Evolutionary conservation across 202 grass and related monocot species (phyloP).

Genomic region (Cymbopogon flexuosus): DNA sequence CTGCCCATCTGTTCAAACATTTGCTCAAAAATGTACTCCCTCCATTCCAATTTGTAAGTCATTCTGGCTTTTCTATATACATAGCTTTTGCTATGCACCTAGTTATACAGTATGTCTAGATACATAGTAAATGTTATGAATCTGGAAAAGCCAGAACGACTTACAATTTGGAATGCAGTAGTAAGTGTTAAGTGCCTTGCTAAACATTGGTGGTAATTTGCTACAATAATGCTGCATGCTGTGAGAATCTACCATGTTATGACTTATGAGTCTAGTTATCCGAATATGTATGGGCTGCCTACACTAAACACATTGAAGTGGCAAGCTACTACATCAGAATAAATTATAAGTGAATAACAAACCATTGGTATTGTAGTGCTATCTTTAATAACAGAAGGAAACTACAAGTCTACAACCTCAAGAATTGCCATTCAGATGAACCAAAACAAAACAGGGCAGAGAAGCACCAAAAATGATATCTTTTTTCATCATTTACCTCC

Average conservation of each 20-base stretch:
- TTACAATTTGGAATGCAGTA: no score
- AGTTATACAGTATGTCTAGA: no score
- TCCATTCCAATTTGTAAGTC: no score
- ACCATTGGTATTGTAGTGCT: background rate
- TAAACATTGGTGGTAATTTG: slow-evolving; percentile 13
- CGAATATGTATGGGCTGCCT: background rate
- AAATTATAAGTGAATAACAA: background rate
- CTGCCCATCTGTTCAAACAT: slow-evolving; percentile 12
- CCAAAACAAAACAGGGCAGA: background rate
- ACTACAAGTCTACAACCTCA: background rate
- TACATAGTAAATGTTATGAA: no score
- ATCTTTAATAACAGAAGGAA: slow-evolving; percentile 21
- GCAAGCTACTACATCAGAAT: background rate
- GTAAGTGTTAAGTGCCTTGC: background rate
- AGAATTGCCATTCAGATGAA: slow-evolving; percentile 10
- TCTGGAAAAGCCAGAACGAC: no score
- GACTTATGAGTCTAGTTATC: slow-evolving; percentile 27
- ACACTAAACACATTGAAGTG: slow-evolving; percentile 19
- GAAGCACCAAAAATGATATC: slow-evolving; percentile 7
- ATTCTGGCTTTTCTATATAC: no score
- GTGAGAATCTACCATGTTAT: background rate
- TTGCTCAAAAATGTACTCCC: background rate
- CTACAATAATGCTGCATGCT: background rate
- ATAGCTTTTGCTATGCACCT: no score
- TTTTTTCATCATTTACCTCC: slow-evolving; percentile 61